A percentile compares a stretch with the other conserved stretches of the same genome.
These are phyloP conservation scores for Brettanomyces naardenensis DNA, from an alignment of 805 yeast genomes.

Conservation along the genomic window DNA sequence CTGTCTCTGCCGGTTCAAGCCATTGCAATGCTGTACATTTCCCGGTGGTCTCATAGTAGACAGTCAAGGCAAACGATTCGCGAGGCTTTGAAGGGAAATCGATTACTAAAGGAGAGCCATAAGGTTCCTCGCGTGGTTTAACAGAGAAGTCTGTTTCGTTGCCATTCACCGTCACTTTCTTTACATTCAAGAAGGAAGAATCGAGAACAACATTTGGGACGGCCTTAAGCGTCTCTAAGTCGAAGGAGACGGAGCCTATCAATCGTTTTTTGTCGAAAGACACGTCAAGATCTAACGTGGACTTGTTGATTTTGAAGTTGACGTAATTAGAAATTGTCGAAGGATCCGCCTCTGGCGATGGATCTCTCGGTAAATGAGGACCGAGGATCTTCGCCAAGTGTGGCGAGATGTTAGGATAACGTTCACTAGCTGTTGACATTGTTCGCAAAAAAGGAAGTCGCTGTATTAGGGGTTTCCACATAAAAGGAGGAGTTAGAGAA, in stretches of 20 bases:
- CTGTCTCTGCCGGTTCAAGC: constrained; percentile 65
- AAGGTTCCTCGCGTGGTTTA: constrained; percentile 38
- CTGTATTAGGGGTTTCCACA: no score
- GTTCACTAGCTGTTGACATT: constrained; percentile 12
- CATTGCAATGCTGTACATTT: constrained; percentile 83
- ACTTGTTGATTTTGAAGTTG: constrained; percentile 40
- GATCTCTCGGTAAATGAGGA: constrained; percentile 26
- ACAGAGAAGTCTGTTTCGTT: constrained; percentile 26
- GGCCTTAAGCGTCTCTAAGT: constrained; percentile 28
- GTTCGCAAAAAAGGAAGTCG: neutral
- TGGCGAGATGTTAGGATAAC: constrained; percentile 23
- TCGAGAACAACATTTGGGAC: constrained; percentile 48
- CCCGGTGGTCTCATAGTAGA: constrained; percentile 63
- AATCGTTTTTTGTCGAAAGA: constrained; percentile 46
- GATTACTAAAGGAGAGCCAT: constrained; percentile 51
- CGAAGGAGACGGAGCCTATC: constrained; percentile 46
- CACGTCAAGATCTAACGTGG: constrained; percentile 46
- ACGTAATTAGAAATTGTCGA: constrained; percentile 73
- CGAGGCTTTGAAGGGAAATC: constrained; percentile 9
- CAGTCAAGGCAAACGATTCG: constrained; percentile 23
- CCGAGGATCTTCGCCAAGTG: constrained; percentile 17
- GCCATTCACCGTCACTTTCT: constrained; percentile 36
- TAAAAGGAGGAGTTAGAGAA: neutral
- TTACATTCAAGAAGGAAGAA: constrained; percentile 52
- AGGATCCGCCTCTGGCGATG: constrained; percentile 56